These are phyloP conservation scores for Discostella pseudostelligera DNA, from an alignment of 108 stramenopile species.

Conservation along the genomic window DNA sequence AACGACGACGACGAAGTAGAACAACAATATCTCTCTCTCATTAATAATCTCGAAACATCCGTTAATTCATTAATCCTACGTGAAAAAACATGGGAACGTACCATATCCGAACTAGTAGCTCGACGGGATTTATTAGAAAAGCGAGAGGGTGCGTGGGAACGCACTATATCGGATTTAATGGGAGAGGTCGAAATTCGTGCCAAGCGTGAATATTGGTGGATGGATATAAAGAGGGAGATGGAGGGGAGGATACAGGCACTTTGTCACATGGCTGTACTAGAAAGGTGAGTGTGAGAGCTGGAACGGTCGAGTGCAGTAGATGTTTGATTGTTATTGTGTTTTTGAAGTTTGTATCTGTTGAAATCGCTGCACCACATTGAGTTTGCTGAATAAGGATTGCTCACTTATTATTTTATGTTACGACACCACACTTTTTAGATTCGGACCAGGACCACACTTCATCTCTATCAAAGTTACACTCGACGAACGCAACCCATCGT, in stretches of 20 bases:
- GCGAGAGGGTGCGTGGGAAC: conserved; percentile 39
- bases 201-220: conserved; percentile 38
- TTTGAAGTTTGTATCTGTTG: no score
- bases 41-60: conserved; percentile 18
- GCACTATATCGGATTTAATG: conserved; percentile 42
- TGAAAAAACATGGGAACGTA: conserved; percentile 43
- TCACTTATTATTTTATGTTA: background rate
- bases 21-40: conserved; percentile 20
- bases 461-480: conserved; percentile 34
- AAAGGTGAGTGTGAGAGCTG: conserved; percentile 18
- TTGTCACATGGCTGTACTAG: conserved; percentile 32
- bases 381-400: no score
- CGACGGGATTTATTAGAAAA: conserved; percentile 28
- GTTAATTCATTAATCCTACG: conserved; percentile 23
- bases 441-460: conserved; percentile 42
- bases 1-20: conserved; percentile 8
- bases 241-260: conserved; percentile 33
- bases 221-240: conserved; percentile 31
- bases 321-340: no score
- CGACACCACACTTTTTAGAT: conserved; percentile 11
- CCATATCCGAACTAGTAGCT: conserved; percentile 34
- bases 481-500: conserved; percentile 5
- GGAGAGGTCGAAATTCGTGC: conserved; percentile 32
- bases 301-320: no score
- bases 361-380: no score